phyloP scores from a whole-genome alignment of 176 grass and related monocot genomes.

The Zizania latifolia region DNA sequence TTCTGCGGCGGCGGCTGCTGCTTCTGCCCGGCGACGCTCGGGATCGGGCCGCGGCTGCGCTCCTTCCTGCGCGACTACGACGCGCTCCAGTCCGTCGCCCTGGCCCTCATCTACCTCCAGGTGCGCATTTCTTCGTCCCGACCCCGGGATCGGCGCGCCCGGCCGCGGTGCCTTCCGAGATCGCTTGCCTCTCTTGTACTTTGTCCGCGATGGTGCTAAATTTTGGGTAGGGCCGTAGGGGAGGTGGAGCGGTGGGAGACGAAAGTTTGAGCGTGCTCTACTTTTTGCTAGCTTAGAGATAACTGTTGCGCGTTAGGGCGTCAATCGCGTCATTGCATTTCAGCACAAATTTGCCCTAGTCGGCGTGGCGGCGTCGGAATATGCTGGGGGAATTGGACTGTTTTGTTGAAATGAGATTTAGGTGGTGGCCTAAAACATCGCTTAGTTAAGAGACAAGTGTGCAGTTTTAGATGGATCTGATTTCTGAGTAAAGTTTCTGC shows the following conservation, averaged over 20 bases:
- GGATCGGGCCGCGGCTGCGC: slow-evolving; percentile 57
- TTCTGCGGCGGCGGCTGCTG: background rate
- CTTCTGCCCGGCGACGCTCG: slow-evolving; percentile 37
- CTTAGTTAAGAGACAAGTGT: too few species aligned
- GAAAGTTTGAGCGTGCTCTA: background rate
- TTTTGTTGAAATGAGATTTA: slow-evolving; percentile 1
- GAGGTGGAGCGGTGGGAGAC: too few species aligned
- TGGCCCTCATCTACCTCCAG: slow-evolving; percentile 90
- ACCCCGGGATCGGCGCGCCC: slow-evolving; percentile 33
- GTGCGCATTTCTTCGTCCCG: slow-evolving; percentile 21
- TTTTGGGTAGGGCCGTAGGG: too few species aligned
- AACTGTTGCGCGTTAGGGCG: background rate
- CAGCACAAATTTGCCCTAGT: too few species aligned
- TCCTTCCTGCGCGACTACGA: slow-evolving; percentile 95
- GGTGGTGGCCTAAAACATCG: too few species aligned
- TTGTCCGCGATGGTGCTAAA: background rate
- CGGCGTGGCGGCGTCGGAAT: background rate
- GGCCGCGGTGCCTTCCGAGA: background rate
- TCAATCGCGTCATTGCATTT: too few species aligned
- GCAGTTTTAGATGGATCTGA: background rate
- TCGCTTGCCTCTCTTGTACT: background rate
- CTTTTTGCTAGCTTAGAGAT: background rate
- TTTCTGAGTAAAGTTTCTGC: background rate
- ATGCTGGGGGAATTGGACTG: background rate
- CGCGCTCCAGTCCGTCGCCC: slow-evolving; percentile 72